A percentile compares a stretch with the other conserved stretches of the same genome.
Conservation (phyloP, 2,329 filamentous ascomycete species). For the Pezicula neosporulosa region DNA sequence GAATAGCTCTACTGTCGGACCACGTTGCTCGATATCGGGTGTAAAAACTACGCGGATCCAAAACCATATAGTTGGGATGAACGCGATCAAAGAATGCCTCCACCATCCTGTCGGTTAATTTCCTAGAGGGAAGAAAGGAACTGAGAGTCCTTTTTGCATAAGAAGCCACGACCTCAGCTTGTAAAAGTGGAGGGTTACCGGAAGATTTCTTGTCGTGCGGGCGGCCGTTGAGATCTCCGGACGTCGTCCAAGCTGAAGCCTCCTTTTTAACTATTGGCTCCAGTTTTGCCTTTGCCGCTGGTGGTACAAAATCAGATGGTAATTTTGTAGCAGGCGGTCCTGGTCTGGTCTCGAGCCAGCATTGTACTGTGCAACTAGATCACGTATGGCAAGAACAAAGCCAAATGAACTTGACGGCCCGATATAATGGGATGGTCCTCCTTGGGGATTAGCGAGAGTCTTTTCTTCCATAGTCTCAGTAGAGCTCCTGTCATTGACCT, state of each 20-base stretch:
- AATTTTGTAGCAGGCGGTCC: conserved; percentile 19
- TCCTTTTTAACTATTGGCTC: conserved; percentile 24
- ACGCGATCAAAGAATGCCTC: conserved; percentile 36
- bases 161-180: conserved; percentile 9
- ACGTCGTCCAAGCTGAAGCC: conserved; percentile 11
- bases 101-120: conserved; percentile 34
- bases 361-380: conserved; percentile 26
- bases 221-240: conserved; percentile 7
- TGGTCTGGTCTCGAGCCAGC: conserved; percentile 13
- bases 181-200: conserved; percentile 8
- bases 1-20: conserved; percentile 18
- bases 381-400: conserved; percentile 24
- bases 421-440: conserved; percentile 24
- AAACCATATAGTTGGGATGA: conserved; percentile 35
- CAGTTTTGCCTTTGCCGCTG: conserved; percentile 24
- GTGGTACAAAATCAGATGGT: conserved; percentile 22
- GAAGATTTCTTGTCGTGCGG: conserved; percentile 1
- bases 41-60: conserved; percentile 37
- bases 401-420: conserved; percentile 27
- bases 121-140: conserved; percentile 29
- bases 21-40: conserved; percentile 34
- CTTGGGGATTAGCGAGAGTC: conserved; percentile 22
- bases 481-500: neutral
- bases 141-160: conserved; percentile 16
- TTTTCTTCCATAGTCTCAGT: conserved; percentile 18